phyloP scores from a whole-genome alignment of 1,139 yeast species.

The Petasospora fabianii region DNA sequence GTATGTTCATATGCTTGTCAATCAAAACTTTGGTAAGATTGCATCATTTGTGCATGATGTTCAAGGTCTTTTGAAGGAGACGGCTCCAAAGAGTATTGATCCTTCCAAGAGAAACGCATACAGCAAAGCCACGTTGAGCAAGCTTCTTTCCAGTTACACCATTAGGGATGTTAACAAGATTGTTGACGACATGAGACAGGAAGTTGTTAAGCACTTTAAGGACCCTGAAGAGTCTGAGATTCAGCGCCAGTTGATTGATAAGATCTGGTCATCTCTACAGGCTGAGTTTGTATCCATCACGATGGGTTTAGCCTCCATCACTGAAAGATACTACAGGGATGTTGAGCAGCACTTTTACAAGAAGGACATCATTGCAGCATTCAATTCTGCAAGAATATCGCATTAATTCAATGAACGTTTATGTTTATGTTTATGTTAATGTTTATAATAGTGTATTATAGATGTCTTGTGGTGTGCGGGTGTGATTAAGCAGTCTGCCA shows the following conservation, averaged over 20 bases:
- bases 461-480: too few relatives aligned
- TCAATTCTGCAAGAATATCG: slow-evolving; percentile 29
- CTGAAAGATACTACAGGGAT: slow-evolving; percentile 43
- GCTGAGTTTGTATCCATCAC: slow-evolving; percentile 45
- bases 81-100: slow-evolving; percentile 29
- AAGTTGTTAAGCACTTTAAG: slow-evolving; percentile 57
- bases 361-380: slow-evolving; percentile 41
- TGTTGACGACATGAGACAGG: slow-evolving; percentile 51
- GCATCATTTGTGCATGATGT: slow-evolving; percentile 64
- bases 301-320: slow-evolving; percentile 37
- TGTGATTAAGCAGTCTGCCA: too few relatives aligned
- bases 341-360: slow-evolving; percentile 37
- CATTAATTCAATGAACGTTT: too few relatives aligned
- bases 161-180: slow-evolving; percentile 54
- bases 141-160: slow-evolving; percentile 54
- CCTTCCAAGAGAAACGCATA: slow-evolving; percentile 63
- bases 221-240: slow-evolving; percentile 31
- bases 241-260: slow-evolving; percentile 38
- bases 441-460: too few relatives aligned
- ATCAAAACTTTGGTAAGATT: slow-evolving; percentile 60
- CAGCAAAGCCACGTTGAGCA: slow-evolving; percentile 54
- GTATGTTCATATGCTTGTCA: slow-evolving; percentile 50
- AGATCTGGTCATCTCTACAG: slow-evolving; percentile 50
- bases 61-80: slow-evolving; percentile 45
- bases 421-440: too few relatives aligned